phyloP scores from a whole-genome alignment of 1,139 yeast genomes.

The Zygotorulaspora mrakii region DNA sequence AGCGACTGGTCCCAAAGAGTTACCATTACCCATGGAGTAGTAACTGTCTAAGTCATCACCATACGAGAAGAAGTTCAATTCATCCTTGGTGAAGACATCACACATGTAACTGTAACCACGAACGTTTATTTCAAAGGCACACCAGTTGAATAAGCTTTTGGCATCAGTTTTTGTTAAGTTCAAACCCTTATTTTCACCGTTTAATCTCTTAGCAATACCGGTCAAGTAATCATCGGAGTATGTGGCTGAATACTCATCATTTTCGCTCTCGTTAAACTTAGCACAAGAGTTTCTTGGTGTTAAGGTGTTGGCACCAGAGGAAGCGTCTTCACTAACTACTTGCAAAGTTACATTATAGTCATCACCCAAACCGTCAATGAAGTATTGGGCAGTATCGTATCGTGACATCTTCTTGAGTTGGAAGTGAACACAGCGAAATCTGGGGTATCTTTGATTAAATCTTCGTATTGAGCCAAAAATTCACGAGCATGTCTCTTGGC shows the following conservation, averaged over 20 bases:
- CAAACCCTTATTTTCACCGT: conserved; percentile 42
- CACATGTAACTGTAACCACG: conserved; percentile 53
- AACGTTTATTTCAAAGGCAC: conserved; percentile 56
- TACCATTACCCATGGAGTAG: conserved; percentile 54
- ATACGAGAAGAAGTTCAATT: conserved; percentile 48
- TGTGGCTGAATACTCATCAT: conserved; percentile 22
- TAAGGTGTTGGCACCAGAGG: conserved; percentile 42
- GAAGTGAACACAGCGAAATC: conserved; percentile 20
- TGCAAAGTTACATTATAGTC: conserved; percentile 13
- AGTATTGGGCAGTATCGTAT: conserved; percentile 21
- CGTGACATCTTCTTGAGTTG: conserved; percentile 22
- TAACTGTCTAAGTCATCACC: conserved; percentile 46
- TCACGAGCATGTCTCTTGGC: conserved; percentile 27
- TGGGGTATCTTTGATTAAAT: conserved; percentile 14
- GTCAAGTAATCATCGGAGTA: conserved; percentile 35
- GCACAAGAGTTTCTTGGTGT: conserved; percentile 39
- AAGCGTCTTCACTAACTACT: conserved; percentile 36
- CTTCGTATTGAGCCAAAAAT: conserved; percentile 17
- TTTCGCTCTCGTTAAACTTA: conserved; percentile 25
- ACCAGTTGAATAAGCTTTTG: conserved; percentile 44
- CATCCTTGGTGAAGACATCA: conserved; percentile 52
- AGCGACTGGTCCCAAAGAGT: conserved; percentile 42
- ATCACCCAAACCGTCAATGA: conserved; percentile 15
- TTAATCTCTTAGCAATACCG: conserved; percentile 41
- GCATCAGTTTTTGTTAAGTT: conserved; percentile 45